A percentile compares a stretch with the other conserved stretches of the same genome.
Conservation (phyloP, 148 eudicot genomes). For the Nepenthes mirabilis region DNA sequence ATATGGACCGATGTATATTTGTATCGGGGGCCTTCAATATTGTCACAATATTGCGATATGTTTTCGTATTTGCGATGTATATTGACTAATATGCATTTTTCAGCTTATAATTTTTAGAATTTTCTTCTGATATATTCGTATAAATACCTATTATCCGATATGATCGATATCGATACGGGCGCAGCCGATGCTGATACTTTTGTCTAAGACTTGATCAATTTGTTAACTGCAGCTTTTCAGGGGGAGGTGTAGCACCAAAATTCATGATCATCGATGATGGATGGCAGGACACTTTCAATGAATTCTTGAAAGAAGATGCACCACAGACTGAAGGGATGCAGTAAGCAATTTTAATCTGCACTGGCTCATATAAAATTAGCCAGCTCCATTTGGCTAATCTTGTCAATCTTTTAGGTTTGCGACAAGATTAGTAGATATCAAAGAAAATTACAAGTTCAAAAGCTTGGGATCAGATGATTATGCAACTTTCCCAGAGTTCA, state of each 20-base stretch:
- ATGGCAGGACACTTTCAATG: slow-evolving; percentile 55
- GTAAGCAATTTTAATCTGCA: slow-evolving; percentile 13
- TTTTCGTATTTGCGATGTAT: too few species aligned
- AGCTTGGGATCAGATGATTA: slow-evolving; percentile 20
- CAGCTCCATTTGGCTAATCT: not conserved
- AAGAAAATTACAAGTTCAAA: slow-evolving; percentile 39
- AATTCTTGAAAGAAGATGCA: slow-evolving; percentile 31
- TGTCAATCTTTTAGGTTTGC: slow-evolving; percentile 27
- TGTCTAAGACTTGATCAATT: not conserved
- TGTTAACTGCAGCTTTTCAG: slow-evolving; percentile 28
- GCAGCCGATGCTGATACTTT: not conserved
- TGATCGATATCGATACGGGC: too few species aligned
- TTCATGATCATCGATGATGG: slow-evolving; percentile 63
- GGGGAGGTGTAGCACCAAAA: slow-evolving; percentile 44
- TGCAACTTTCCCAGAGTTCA: slow-evolving; percentile 34
- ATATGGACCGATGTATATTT: too few species aligned
- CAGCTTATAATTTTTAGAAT: too few species aligned
- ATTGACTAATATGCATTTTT: too few species aligned
- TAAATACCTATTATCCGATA: too few species aligned
- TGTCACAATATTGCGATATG: too few species aligned
- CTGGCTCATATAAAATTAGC: not conserved
- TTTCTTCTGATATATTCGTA: too few species aligned
- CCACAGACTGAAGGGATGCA: slow-evolving; percentile 29
- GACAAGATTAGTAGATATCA: slow-evolving; percentile 30
- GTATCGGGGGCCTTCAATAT: too few species aligned